Conservation (phyloP, 495 filamentous ascomycete species). For the Podospora australis region DNA sequence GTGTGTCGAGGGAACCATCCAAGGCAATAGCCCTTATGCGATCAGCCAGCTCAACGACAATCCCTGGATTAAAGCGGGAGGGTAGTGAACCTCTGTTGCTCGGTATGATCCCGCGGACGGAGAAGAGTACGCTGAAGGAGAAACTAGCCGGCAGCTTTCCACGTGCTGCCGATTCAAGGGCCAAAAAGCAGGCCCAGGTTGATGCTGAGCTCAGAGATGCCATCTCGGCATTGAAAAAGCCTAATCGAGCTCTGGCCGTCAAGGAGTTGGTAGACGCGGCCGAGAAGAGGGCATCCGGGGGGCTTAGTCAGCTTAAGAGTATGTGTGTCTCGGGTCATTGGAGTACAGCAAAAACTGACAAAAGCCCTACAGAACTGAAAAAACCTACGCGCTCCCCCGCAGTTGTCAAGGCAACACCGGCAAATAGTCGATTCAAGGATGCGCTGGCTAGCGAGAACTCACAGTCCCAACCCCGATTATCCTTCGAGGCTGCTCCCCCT, state of each 20-base stretch:
- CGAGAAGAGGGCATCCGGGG: conserved; percentile 48
- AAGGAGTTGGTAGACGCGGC: conserved; percentile 65
- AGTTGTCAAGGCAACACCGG: conserved; percentile 74
- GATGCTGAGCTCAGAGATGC: conserved; percentile 79
- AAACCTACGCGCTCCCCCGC: conserved; percentile 58
- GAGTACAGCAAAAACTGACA: no score
- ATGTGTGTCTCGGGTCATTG: conserved; percentile 13
- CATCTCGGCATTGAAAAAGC: conserved; percentile 76
- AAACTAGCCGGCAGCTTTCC: conserved; percentile 10
- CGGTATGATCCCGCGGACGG: conserved; percentile 41
- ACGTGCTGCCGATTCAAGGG: conserved; percentile 47
- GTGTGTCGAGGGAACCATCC: conserved; percentile 45
- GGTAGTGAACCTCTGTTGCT: conserved; percentile 53
- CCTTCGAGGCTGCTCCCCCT: conserved; percentile 17
- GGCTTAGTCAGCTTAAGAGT: conserved; percentile 35
- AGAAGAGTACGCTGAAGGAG: conserved; percentile 35
- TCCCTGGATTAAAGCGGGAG: conserved; percentile 58
- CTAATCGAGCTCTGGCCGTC: conserved; percentile 73
- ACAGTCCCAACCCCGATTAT: neutral
- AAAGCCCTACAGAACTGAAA: conserved; percentile 49
- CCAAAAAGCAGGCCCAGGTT: conserved; percentile 66
- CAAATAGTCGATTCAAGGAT: conserved; percentile 47
- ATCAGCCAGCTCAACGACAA: conserved; percentile 57
- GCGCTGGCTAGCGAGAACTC: conserved; percentile 25
- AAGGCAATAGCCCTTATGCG: conserved; percentile 55